phyloP scores from a whole-genome alignment of 306 rosid species.

The Citrullus colocynthis region DNA sequence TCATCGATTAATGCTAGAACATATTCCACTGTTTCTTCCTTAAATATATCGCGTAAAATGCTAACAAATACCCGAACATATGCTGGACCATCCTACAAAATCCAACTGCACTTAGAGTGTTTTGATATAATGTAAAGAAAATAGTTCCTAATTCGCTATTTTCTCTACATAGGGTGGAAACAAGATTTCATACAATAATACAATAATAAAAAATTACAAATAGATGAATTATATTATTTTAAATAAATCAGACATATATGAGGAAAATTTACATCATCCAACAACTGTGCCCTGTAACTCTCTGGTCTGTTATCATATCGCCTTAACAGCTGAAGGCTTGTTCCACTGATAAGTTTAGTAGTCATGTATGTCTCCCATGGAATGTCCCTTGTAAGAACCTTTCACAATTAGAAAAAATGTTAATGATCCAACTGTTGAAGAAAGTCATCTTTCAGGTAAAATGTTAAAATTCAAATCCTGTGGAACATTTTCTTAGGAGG shows the following conservation, averaged over 20 bases:
- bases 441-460: background rate
- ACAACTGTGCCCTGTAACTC: constrained; percentile 73
- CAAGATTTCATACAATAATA: background rate
- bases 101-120: background rate
- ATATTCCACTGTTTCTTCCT: constrained; percentile 92
- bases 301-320: constrained; percentile 80
- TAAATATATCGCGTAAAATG: constrained; percentile 71
- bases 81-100: constrained; percentile 85
- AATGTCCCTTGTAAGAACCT: constrained; percentile 83
- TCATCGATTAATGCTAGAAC: constrained; percentile 81
- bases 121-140: background rate
- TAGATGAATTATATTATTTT: background rate
- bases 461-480: background rate
- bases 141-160: background rate
- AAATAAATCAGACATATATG: background rate
- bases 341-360: constrained; percentile 81
- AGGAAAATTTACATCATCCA: constrained; percentile 53
- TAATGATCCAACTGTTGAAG: background rate
- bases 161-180: background rate
- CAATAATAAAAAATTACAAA: background rate
- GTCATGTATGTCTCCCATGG: constrained; percentile 99
- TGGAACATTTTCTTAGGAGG: background rate
- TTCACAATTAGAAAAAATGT: background rate
- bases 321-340: constrained; percentile 83
- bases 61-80: constrained; percentile 71